Conservation (phyloP, 2,329 filamentous ascomycete species). For the Didymella glomerata region DNA sequence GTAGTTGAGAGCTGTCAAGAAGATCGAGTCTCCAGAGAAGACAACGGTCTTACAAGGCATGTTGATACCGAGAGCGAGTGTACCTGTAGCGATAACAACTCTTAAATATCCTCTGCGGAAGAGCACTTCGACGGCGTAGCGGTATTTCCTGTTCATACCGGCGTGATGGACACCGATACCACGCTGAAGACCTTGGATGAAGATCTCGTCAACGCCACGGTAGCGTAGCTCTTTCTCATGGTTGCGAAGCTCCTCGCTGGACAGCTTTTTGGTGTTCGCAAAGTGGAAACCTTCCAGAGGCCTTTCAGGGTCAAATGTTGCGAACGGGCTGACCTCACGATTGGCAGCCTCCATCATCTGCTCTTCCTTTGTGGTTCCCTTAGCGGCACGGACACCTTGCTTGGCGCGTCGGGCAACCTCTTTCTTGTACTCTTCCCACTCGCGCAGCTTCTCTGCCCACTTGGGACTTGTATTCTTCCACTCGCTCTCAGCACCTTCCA, state of each 20-base stretch:
- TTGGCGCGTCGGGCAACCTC: slow-evolving; percentile 55
- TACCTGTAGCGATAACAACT: slow-evolving; percentile 77
- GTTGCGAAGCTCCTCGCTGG: slow-evolving; percentile 65
- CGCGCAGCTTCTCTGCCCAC: slow-evolving; percentile 69
- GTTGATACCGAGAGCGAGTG: slow-evolving; percentile 77
- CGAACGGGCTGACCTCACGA: slow-evolving; percentile 65
- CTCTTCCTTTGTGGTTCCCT: slow-evolving; percentile 65
- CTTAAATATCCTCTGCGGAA: slow-evolving; percentile 76
- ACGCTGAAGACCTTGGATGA: slow-evolving; percentile 69
- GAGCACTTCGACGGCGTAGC: slow-evolving; percentile 75
- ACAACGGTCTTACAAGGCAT: slow-evolving; percentile 80
- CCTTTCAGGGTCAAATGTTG: slow-evolving; percentile 71
- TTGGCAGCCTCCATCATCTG: slow-evolving; percentile 64
- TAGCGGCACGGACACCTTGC: slow-evolving; percentile 55
- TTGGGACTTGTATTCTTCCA: slow-evolving; percentile 66
- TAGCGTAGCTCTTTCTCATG: slow-evolving; percentile 62
- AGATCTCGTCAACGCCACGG: slow-evolving; percentile 59
- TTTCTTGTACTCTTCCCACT: slow-evolving; percentile 67
- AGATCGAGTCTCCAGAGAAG: slow-evolving; percentile 77
- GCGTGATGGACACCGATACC: slow-evolving; percentile 81
- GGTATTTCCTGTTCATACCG: slow-evolving; percentile 80
- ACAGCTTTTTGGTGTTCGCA: slow-evolving; percentile 67
- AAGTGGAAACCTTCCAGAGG: slow-evolving; percentile 72
- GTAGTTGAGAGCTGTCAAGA: slow-evolving; percentile 77
- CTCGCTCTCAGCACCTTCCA: slow-evolving; percentile 62